phyloP scores from a whole-genome alignment of 805 yeast genomes.

The Wickerhamiella australiensis region DNA sequence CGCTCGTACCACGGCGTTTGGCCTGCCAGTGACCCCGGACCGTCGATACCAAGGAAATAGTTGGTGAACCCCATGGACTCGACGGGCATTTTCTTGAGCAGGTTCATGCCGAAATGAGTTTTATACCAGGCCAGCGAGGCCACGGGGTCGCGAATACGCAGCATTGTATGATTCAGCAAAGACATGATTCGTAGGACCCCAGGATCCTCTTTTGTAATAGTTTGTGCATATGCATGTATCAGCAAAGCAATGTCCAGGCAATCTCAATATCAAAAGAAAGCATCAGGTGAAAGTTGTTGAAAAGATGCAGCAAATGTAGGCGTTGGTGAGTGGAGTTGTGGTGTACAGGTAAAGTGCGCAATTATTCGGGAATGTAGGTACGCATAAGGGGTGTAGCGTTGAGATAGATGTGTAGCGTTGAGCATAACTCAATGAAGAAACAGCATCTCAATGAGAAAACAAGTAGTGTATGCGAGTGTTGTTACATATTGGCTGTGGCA shows the following conservation, averaged over 20 bases:
- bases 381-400: too few relatives aligned
- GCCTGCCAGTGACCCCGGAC: conserved; percentile 30
- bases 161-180: conserved; percentile 32
- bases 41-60: conserved; percentile 53
- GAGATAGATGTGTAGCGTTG: too few relatives aligned
- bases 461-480: too few relatives aligned
- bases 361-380: too few relatives aligned
- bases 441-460: too few relatives aligned
- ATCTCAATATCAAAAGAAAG: too few relatives aligned
- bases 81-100: conserved; percentile 40
- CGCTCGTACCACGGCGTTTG: conserved; percentile 31
- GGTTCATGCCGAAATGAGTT: conserved; percentile 60
- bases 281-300: too few relatives aligned
- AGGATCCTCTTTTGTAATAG: conserved; percentile 1
- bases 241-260: background rate
- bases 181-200: background rate
- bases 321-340: too few relatives aligned
- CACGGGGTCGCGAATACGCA: conserved; percentile 74
- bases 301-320: too few relatives aligned
- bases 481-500: too few relatives aligned
- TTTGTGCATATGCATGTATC: background rate
- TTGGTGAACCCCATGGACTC: conserved; percentile 49
- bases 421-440: too few relatives aligned
- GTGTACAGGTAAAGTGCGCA: too few relatives aligned
- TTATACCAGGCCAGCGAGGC: conserved; percentile 61